Base-by-base conservation (phyloP, 2,329 filamentous ascomycete species). In the Penicillium expansum region DNA sequence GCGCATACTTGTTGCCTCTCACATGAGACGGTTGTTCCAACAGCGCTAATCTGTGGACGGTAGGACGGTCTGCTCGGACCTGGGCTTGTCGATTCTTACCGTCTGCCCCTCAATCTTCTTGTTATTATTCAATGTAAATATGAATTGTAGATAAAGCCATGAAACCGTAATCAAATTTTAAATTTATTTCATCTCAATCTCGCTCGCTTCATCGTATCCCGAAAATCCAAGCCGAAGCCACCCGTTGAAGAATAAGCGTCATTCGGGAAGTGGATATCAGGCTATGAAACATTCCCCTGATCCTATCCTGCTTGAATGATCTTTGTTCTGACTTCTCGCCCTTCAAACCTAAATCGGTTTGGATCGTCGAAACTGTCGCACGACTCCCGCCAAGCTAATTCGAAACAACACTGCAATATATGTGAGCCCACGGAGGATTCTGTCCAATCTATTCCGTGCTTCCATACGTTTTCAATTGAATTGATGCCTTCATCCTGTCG, bases 1-100 rank as follows among this genome's bases (percentile, higher is more conserved):
- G 60, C 3, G 58, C 60, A 16, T 62, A 54, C 24, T 48, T 61
- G 27, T 32, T 62, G 33, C 60, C 60, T 11, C 27, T 52, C 30
- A 11, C 30, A 29, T 52, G 30, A 52, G 20, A 35, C 8, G 9
- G 2, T 3, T 44, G 16, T 14, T 10, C 33, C 11, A 4, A 51
- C n/a, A 9, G 10, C 29, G 14, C 18, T 29, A 7, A 2, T 18
- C 29, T 3, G 4, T 14, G 16, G 10, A 32, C 29, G 10, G 16
- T 24, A 33, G 11, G 20, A 30, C 16, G 14, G 10, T 29, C 22
- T 47, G n/a, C 29, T 27, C 11, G 4, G 18, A n/a, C 35, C 16
- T 35, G 11, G 29, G 37, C 38, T 14, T 27, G 22, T 9, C 29
- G n/a, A 24, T 27, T 20, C 13, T 20, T 38, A 33, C 22, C 22